Base-by-base conservation (phyloP, 2,329 filamentous ascomycete genomes). In the Fusarium liriodendri region DNA sequence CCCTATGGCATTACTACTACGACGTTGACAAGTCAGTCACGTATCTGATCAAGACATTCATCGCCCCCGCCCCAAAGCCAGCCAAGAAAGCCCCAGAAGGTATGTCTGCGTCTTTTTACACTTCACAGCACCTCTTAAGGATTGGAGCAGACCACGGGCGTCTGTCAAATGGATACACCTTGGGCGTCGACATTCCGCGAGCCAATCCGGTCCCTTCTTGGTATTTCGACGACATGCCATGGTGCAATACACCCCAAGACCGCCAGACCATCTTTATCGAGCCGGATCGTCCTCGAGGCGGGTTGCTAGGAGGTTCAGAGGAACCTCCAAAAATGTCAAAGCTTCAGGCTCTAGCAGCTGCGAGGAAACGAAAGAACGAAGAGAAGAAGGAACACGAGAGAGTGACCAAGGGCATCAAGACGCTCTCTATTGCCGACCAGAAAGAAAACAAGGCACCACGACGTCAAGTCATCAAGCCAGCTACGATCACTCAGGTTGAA, bases 1-100 rank as follows among this genome's bases (percentile, higher is more conserved):
- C 95, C 0, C 84, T 99, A 18, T 98, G 95, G 95, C 91, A 99
- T 83, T 98, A 98, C 83, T 98, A 96, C 82, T 98, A 95, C 81
- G 95, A 99, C 78, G 87, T 98, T 33, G 93, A 91, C 66, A 98
- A 98, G 83, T 91, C 94, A 1, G 92, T 97, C 40, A 87, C 89
- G 66, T 98, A 97, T 79, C 83, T 99, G 67, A 89, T 91, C 72
- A 93, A 91, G 87, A 91, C 87, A 35, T 89, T 85, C 73, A 84
- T 90, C 74, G 82, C 84, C 9, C 84, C 84, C 52, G 79, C 84
- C n/a, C 79, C 82, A 18, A 87, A 87, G 76, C 77, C 83, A 70
- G 76, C 81, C 45, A 86, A 87, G 77, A 85, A 84, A 71, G 77
- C 78, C 60, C 79, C 82, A 69, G 83, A 85, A 82, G 82, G 85